These are phyloP conservation scores for Aspergillus oerlinghausenensis DNA, from an alignment of 2,329 filamentous ascomycete genomes.

Conservation along the genomic window DNA sequence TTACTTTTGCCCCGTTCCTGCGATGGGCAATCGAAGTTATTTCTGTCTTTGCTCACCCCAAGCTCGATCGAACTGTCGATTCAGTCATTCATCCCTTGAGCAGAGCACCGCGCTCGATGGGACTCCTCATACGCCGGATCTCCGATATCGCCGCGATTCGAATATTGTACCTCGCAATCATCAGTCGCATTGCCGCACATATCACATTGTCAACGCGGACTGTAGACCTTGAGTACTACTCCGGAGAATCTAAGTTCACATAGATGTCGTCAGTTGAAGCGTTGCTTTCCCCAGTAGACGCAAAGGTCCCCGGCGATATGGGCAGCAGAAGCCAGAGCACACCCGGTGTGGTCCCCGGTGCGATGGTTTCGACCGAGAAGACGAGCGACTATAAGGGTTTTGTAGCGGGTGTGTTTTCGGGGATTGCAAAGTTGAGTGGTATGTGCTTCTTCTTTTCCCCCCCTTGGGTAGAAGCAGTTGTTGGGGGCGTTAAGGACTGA, in stretches of 20 bases:
- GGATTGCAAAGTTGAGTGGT: conserved; percentile 85
- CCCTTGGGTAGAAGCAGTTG: not conserved
- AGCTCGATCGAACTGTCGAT: not conserved
- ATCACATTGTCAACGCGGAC: not conserved
- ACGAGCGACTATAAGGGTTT: conserved; percentile 82
- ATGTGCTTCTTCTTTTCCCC: conserved; percentile 25
- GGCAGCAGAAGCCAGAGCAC: not conserved
- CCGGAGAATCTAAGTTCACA: no score
- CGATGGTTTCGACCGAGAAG: conserved; percentile 9
- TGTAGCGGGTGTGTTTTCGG: conserved; percentile 91
- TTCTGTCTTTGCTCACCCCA: not conserved
- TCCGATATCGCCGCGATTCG: not conserved
- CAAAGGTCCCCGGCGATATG: not conserved
- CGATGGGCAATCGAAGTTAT: not conserved
- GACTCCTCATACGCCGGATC: not conserved
- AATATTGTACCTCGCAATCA: not conserved
- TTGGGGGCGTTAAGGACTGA: not conserved
- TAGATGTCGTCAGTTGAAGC: conserved; percentile 21
- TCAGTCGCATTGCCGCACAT: not conserved
- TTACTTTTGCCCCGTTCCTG: not conserved
- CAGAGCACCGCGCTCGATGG: not conserved
- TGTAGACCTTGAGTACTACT: not conserved
- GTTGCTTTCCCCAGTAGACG: not conserved
- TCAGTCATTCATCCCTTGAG: not conserved
- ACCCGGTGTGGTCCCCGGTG: not conserved